Evolutionary conservation across 1,284 basidiomycete genomes (phyloP).

Genomic region (Ceratobasidium sp.): DNA sequence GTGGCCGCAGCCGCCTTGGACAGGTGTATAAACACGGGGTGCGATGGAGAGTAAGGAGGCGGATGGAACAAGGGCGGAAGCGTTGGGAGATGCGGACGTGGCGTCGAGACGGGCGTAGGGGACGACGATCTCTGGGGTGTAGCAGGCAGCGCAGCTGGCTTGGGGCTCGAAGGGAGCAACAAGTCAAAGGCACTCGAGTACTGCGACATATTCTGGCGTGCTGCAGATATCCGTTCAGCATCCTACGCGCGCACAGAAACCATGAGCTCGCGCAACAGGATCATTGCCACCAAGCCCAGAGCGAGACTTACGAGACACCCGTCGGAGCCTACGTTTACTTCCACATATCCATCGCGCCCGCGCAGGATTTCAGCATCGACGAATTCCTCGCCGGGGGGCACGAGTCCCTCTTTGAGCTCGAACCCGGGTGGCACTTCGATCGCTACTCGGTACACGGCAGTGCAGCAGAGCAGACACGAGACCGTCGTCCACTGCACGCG

Average conservation of each 20-base stretch:
- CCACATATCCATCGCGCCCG: conserved; percentile 73
- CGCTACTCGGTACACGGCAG: conserved; percentile 70
- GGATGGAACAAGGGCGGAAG: conserved; percentile 70
- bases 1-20: conserved; percentile 62
- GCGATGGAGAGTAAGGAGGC: conserved; percentile 76
- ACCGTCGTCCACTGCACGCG: conserved; percentile 60
- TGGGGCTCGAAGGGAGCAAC: conserved; percentile 30
- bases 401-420: conserved; percentile 68
- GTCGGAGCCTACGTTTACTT: conserved; percentile 58
- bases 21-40: conserved; percentile 71
- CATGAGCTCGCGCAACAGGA: conserved; percentile 8
- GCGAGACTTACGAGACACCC: conserved; percentile 62
- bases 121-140: conserved; percentile 45
- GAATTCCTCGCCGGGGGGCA: conserved; percentile 76
- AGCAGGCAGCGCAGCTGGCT: conserved; percentile 22
- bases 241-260: conserved; percentile 32
- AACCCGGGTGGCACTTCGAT: conserved; percentile 65
- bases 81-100: conserved; percentile 56
- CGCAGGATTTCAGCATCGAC: conserved; percentile 73
- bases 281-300: not conserved
- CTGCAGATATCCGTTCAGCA: conserved; percentile 35
- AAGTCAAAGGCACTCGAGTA: conserved; percentile 39
- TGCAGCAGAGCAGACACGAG: conserved; percentile 72
- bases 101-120: conserved; percentile 48
- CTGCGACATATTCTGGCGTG: conserved; percentile 1